phyloP scores from a whole-genome alignment of 1,139 yeast species.

The Magnusiomyces sp. region DNA sequence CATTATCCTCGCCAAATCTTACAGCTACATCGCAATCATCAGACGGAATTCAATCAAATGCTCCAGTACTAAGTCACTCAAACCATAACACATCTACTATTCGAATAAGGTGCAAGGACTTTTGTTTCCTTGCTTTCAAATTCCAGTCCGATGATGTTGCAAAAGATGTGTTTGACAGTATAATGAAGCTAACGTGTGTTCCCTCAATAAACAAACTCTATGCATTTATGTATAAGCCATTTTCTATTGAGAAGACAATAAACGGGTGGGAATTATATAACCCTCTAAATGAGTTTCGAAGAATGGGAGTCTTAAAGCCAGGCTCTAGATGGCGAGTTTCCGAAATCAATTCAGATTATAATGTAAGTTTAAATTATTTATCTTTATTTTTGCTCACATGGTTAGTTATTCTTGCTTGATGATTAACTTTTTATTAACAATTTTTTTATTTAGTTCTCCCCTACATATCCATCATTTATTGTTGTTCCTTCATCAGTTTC shows the following conservation, averaged over 20 bases:
- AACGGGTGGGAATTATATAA: conserved; percentile 72
- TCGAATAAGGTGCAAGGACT: conserved; percentile 75
- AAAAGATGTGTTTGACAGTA: conserved; percentile 61
- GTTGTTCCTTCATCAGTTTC: conserved; percentile 70
- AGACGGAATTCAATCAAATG: not conserved
- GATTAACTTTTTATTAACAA: too few relatives aligned
- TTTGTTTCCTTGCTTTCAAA: conserved; percentile 74
- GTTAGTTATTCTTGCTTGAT: not conserved
- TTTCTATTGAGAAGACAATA: conserved; percentile 42
- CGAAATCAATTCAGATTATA: conserved; percentile 52
- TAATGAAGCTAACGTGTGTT: conserved; percentile 57
- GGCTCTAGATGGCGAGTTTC: conserved; percentile 59
- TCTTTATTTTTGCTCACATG: not conserved
- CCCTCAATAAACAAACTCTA: conserved; percentile 50
- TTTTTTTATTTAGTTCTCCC: conserved; percentile 38
- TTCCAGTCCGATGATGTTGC: conserved; percentile 54
- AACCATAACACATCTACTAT: conserved; percentile 27
- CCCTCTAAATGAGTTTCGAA: conserved; percentile 51
- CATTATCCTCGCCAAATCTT: not conserved
- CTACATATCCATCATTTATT: conserved; percentile 62
- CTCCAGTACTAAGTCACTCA: not conserved
- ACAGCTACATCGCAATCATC: not conserved
- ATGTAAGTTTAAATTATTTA: conserved; percentile 13
- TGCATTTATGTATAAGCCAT: conserved; percentile 63
- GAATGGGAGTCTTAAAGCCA: conserved; percentile 38